A percentile compares a stretch with the other conserved stretches of the same genome.
Conservation (phyloP, 306 rosid genomes). For the Vigna trinervia region DNA sequence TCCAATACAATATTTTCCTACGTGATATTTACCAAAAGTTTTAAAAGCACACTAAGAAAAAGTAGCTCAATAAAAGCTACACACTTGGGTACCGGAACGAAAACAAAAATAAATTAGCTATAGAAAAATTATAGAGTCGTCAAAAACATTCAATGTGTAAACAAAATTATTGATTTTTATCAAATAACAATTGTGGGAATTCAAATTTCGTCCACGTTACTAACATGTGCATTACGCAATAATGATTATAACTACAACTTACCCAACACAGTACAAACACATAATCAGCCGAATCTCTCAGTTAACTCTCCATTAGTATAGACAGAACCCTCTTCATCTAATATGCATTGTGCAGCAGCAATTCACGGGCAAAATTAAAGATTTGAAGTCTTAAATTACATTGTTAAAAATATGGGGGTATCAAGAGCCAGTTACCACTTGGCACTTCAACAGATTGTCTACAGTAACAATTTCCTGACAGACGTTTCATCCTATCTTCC, state of each 20-base stretch:
- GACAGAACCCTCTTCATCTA: slow-evolving; percentile 28
- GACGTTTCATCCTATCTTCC: slow-evolving; percentile 25
- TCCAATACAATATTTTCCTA: no score
- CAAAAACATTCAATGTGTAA: background rate
- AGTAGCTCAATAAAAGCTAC: no score
- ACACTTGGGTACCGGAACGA: no score
- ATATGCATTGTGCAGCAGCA: background rate
- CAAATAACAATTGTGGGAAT: background rate
- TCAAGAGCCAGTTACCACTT: slow-evolving; percentile 41
- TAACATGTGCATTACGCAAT: background rate
- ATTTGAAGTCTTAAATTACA: slow-evolving; percentile 44
- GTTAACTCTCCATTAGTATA: background rate
- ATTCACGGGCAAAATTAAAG: slow-evolving; percentile 39
- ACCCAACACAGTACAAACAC: background rate
- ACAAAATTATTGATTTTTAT: background rate
- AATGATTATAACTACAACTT: background rate
- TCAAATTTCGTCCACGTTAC: background rate
- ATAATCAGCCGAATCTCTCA: background rate
- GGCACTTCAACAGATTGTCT: slow-evolving; percentile 40
- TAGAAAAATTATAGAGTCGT: no score
- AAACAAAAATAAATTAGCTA: no score
- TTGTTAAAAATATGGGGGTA: slow-evolving; percentile 14
- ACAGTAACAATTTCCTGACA: slow-evolving; percentile 43
- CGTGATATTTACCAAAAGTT: no score
- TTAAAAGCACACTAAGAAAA: no score